Conservation (phyloP, 441 rosid genomes). For the Populus hybrid region DNA sequence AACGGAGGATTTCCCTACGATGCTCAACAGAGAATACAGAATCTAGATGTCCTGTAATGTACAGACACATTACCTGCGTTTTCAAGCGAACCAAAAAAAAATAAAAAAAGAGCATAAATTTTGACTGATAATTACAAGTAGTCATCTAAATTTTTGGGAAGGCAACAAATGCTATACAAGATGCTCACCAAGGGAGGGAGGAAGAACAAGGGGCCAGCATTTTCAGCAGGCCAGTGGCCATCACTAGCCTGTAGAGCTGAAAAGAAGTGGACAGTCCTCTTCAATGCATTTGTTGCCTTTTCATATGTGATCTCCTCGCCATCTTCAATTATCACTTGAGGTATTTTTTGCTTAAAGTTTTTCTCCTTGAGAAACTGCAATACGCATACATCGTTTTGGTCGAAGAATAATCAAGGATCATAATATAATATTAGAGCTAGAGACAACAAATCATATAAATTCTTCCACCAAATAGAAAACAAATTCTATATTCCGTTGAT, state of each 20-base stretch:
- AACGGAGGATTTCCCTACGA: slow-evolving; percentile 68
- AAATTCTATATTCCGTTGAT: too few relatives aligned
- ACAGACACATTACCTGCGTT: slow-evolving; percentile 57
- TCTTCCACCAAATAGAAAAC: too few relatives aligned
- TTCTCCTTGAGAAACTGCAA: slow-evolving; percentile 46
- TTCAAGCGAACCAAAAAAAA: background rate
- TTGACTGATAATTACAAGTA: background rate
- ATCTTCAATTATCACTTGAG: slow-evolving; percentile 36
- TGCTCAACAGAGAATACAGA: slow-evolving; percentile 52
- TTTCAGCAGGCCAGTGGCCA: slow-evolving; percentile 81
- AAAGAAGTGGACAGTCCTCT: slow-evolving; percentile 44
- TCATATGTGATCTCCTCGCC: slow-evolving; percentile 45
- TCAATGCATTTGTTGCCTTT: slow-evolving; percentile 35
- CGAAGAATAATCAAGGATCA: too few relatives aligned
- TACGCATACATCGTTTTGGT: background rate
- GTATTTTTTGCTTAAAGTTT: slow-evolving; percentile 43
- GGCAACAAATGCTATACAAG: background rate
- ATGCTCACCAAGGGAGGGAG: slow-evolving; percentile 38
- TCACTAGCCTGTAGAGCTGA: slow-evolving; percentile 57
- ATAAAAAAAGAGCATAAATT: background rate
- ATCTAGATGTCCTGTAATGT: slow-evolving; percentile 70
- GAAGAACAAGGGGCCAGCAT: slow-evolving; percentile 54
- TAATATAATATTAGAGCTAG: too few relatives aligned
- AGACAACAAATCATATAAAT: too few relatives aligned
- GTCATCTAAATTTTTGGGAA: background rate